phyloP scores from a whole-genome alignment of 495 filamentous ascomycete genomes.

The Aspergillus egyptiacus region DNA sequence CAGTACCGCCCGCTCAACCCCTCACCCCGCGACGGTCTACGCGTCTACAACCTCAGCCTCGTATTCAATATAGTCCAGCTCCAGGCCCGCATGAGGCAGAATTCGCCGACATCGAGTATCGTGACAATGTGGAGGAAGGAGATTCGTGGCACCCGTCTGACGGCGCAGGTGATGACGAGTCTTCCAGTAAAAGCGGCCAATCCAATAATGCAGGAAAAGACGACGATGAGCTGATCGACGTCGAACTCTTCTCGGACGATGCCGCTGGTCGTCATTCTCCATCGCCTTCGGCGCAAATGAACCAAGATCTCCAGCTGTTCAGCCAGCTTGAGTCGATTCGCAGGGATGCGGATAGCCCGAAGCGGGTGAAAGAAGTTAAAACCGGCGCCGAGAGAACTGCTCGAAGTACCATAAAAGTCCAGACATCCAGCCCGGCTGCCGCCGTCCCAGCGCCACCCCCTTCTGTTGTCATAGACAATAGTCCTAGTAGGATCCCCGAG shows the following conservation, averaged over 20 bases:
- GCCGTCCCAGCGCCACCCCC: not conserved
- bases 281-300: not conserved
- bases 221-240: not conserved
- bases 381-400: not conserved
- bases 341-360: not conserved
- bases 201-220: not conserved
- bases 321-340: not conserved
- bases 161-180: not conserved
- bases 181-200: not conserved
- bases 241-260: conserved; percentile 2
- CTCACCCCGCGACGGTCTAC: conserved; percentile 7
- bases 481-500: not conserved
- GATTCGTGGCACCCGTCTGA: not conserved
- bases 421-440: not conserved
- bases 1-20: not conserved
- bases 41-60: not conserved
- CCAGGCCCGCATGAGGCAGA: not conserved
- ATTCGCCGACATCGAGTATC: not conserved
- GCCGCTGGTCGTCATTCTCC: not conserved
- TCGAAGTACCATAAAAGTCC: not conserved
- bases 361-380: not conserved
- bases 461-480: not conserved
- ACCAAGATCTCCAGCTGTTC: not conserved
- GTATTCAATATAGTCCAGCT: not conserved
- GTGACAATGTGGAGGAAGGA: not conserved